These are phyloP conservation scores for Ogataea angusta DNA, from an alignment of 805 yeast genomes.

Conservation along the genomic window DNA sequence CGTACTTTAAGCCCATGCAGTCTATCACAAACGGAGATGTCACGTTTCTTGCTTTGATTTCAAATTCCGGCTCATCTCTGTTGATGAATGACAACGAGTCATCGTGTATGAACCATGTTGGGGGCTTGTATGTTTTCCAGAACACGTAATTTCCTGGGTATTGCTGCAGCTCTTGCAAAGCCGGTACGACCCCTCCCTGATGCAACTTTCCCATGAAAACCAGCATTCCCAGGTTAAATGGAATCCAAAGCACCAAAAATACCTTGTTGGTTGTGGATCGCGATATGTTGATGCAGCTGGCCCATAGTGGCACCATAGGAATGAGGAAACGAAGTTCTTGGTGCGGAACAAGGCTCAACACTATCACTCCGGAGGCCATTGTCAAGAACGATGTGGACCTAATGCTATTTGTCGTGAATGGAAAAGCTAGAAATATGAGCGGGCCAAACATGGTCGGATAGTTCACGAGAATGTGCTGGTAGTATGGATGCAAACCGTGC, in stretches of 20 bases:
- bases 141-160: constrained; percentile 51
- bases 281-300: constrained; percentile 44
- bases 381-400: constrained; percentile 57
- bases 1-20: constrained; percentile 43
- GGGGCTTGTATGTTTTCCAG: constrained; percentile 96
- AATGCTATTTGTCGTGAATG: constrained; percentile 39
- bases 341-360: constrained; percentile 77
- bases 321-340: constrained; percentile 88
- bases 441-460: constrained; percentile 86
- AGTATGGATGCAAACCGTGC: constrained; percentile 84
- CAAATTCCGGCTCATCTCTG: constrained; percentile 18
- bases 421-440: constrained; percentile 43
- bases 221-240: constrained; percentile 59
- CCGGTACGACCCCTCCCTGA: constrained; percentile 86
- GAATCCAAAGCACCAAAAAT: constrained; percentile 48
- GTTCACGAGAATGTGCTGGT: constrained; percentile 71
- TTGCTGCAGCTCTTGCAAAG: constrained; percentile 41
- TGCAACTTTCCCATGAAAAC: constrained; percentile 76
- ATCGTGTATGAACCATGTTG: constrained; percentile 66
- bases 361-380: constrained; percentile 54
- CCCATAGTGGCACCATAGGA: constrained; percentile 72
- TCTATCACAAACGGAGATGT: constrained; percentile 34
- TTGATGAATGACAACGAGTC: constrained; percentile 12
- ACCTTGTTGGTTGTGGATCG: constrained; percentile 17
- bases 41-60: constrained; percentile 14